phyloP scores from a whole-genome alignment of 352 stramenopile species.

The Blastocystis sp. region DNA sequence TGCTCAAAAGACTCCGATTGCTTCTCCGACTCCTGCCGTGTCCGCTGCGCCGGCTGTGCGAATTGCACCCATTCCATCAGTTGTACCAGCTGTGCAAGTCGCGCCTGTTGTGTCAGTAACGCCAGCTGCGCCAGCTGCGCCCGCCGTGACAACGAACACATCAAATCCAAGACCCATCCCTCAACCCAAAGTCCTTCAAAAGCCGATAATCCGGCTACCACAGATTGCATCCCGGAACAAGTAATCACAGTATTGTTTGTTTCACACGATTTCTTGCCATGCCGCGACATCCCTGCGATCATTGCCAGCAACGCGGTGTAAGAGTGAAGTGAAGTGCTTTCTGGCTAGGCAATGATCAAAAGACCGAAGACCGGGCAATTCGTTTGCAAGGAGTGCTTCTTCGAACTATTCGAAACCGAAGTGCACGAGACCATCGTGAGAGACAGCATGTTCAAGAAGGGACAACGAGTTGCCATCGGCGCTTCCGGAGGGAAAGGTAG shows the following conservation, averaged over 20 bases:
- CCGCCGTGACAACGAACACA: no score
- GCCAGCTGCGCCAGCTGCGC: no score
- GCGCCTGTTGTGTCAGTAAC: no score
- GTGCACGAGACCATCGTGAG: slow-evolving; percentile 70
- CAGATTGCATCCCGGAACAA: not conserved
- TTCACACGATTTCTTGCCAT: not conserved
- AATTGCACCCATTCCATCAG: no score
- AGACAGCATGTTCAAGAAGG: slow-evolving; percentile 68
- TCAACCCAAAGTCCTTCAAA: no score
- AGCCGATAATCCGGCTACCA: not conserved
- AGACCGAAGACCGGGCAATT: slow-evolving; percentile 69
- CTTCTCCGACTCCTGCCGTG: no score
- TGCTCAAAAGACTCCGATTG: no score
- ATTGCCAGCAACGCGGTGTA: slow-evolving; percentile 21
- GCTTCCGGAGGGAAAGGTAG: slow-evolving; percentile 71
- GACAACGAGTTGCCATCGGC: slow-evolving; percentile 70
- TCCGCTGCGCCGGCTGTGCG: no score
- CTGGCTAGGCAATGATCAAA: slow-evolving; percentile 43
- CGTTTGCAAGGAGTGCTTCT: slow-evolving; percentile 72
- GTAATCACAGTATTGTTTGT: slow-evolving; percentile 8
- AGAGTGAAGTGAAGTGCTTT: not conserved
- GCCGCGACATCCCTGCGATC: slow-evolving; percentile 30
- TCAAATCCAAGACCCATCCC: no score
- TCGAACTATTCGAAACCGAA: slow-evolving; percentile 70
- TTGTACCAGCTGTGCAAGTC: no score